Evolutionary conservation across 345 rosid genomes (phyloP), one percentile per base, ranked within the genome.

Genomic region (Citrus unshiu): DNA sequence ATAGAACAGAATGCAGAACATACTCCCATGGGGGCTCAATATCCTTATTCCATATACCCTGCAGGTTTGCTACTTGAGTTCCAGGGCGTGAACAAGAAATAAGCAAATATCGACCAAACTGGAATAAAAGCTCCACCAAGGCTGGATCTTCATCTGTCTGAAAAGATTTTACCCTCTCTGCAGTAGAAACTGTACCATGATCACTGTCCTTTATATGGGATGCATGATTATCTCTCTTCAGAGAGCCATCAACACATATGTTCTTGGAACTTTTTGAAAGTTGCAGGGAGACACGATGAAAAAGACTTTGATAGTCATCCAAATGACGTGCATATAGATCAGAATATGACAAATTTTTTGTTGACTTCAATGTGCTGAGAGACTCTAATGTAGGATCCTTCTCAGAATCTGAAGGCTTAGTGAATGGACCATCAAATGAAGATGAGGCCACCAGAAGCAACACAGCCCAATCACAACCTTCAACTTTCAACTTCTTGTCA

Each of bases 31-130:
- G 79, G 30, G 98, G 99, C 62, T 83, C 85, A 78, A 89, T 63
- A 86, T 91, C 94, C 74, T 85, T 90, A 88, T 87, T 96, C 99
- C 99, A 96, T 82, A 96, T 90, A 58, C 99, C 99, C 79, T 94
- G 97, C 81, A 96, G 85, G 87, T 94, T 96, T 70, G 98, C 90
- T 59, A 89, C 98, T 78, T 90, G 99, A 77, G 97, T 90, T 87
- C 99, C 97, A 3, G 97, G 97, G 73, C 97, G 82, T 61, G 99
- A 96, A 78, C 86, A 92, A 80, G 99, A 89, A 81, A 96, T 93
- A 65, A 96, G 94, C 83, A 96, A 85, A 87, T 91, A 94, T 39
- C 98, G 81, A 72, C 97, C 97, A 77, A 79, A 96, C 58, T 94
- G 99, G 85, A 94, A 94, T 6, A 96, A 72, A 69, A 94, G 92